A percentile compares a stretch with the other conserved stretches of the same genome.
Conservation (phyloP, 768 basidiomycete species). For the Polyporus arcularius region DNA sequence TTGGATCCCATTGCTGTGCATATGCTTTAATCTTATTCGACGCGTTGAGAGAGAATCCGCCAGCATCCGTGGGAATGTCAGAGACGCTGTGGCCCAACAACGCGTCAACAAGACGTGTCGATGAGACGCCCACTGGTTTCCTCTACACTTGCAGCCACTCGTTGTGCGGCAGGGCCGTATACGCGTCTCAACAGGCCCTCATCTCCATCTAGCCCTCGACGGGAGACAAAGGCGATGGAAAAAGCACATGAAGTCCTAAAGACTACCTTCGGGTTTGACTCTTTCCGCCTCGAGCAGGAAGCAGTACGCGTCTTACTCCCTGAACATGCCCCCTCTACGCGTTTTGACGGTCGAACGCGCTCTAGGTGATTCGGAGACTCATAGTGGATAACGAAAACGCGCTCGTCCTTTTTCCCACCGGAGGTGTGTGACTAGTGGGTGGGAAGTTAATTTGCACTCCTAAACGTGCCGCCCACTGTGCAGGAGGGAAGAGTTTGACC, state of each 20-base stretch:
- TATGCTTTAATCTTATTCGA: constrained; percentile 12
- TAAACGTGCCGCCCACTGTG: neutral
- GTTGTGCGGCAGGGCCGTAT: neutral
- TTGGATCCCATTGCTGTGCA: constrained; percentile 10
- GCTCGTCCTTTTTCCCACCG: constrained; percentile 44
- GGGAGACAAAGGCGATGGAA: constrained; percentile 32
- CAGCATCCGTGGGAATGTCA: neutral
- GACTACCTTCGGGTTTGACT: constrained; percentile 37
- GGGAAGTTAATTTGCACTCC: neutral
- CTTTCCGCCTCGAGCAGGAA: constrained; percentile 42
- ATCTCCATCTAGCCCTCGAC: neutral
- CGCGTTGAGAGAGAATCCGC: constrained; percentile 1
- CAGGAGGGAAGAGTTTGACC: constrained; percentile 41
- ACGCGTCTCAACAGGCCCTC: neutral
- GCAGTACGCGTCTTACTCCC: constrained; percentile 25
- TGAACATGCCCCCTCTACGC: neutral
- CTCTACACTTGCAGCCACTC: neutral
- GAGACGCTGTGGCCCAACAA: constrained; percentile 5
- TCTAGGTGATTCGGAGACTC: constrained; percentile 39
- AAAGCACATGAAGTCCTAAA: constrained; percentile 32
- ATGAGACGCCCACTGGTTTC: neutral
- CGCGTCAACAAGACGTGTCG: constrained; percentile 9
- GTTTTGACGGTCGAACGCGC: neutral
- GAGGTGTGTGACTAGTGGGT: constrained; percentile 24
- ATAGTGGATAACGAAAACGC: constrained; percentile 43